These are phyloP conservation scores for Rosa hybrid DNA, from an alignment of 331 rosid species.

Conservation along the genomic window DNA sequence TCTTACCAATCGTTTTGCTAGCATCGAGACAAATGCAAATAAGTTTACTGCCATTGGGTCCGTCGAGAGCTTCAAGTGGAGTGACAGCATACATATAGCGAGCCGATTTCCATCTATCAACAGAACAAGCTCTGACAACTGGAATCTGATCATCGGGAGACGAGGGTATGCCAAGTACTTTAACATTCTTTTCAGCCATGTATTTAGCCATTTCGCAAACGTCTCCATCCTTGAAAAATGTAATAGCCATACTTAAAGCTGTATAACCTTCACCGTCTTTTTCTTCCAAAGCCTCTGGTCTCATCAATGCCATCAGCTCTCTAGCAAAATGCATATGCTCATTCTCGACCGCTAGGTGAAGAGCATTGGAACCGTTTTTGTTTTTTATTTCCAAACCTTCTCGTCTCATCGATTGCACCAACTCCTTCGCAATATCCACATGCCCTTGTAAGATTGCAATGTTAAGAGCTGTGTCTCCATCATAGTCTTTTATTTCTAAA, in stretches of 20 bases:
- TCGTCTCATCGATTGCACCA: not conserved
- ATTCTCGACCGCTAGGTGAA: no score
- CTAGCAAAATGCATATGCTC: no score
- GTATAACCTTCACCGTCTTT: not conserved
- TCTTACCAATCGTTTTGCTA: not conserved
- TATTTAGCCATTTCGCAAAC: not conserved
- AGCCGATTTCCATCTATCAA: no score
- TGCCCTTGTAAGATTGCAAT: rapidly evolving
- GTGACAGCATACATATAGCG: not conserved
- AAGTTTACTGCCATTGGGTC: not conserved
- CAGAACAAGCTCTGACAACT: not conserved
- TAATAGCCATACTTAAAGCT: not conserved
- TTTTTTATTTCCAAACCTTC: not conserved
- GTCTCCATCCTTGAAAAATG: not conserved
- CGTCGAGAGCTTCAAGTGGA: not conserved
- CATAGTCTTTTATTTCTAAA: not conserved
- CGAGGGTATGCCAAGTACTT: not conserved
- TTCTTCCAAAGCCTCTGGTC: no score
- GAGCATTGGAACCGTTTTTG: not conserved
- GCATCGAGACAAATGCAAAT: not conserved
- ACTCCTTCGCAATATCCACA: not conserved
- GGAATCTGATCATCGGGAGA: not conserved
- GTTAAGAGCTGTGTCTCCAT: not conserved
- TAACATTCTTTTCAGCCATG: not conserved
- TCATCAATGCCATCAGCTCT: no score